Evolutionary conservation across 2,329 filamentous ascomycete genomes (phyloP), one percentile per base, ranked within the genome.

Genomic region (Penicillium sp.): DNA sequence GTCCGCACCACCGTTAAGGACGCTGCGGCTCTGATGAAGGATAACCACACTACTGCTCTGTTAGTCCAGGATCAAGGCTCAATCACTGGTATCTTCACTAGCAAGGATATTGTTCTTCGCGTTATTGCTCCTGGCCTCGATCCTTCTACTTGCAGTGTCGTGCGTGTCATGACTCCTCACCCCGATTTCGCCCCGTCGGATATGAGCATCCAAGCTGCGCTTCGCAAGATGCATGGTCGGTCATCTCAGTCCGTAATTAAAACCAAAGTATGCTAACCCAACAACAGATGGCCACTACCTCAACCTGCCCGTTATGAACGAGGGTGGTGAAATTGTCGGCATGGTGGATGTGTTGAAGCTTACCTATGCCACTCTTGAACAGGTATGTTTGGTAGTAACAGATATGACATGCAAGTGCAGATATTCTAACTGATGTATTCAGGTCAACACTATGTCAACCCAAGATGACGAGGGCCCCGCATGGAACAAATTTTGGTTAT

Each of bases 401-500:
- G 35, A 44, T 9, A 11, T 13, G 2, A 9, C 11, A 16, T 35
- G n/a, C 7, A 46, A 6, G 13, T 35, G n/a, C 7, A 46, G 5
- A 35, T 24, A 20, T 26, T 35, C 57, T 64, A 37, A 60, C 22
- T 29, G 1, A 20, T 42, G 5, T 24, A n/a, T 35, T n/a, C 39
- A 88, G 82, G 87, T 88, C 70, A 97, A 97, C 79, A 92, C 90
- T 57, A 97, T 99, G 88, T 87, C 85, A 39, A 92, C 87, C 51
- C 85, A 85, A 40, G 93, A 96, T 71, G 91, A 86, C 66, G 94
- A 99, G 76, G 94, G 94, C 0, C 94, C 94, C 5, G 94, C 94
- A 7, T 99, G 94, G 94, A 97, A 97, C 80, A 99, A 97, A 76
- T 99, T 99, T 79, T 99, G 94, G 94, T 82, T 97, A 64, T 97